Conservation (phyloP, 768 basidiomycete genomes). For the Lenzites betulinus region DNA sequence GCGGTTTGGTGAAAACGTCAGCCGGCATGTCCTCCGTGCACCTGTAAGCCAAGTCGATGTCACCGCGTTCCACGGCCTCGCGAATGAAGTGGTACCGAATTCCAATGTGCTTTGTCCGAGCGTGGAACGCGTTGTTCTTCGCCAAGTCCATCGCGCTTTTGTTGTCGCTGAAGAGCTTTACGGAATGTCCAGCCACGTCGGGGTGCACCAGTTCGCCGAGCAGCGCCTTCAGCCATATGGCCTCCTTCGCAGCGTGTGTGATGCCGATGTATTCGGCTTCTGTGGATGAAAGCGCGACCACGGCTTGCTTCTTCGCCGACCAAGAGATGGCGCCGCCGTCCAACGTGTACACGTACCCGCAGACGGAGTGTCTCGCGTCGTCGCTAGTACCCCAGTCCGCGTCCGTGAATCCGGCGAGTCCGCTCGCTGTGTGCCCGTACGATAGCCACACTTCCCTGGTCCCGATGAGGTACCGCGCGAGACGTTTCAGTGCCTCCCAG, state of each 20-base stretch:
- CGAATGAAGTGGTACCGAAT: neutral
- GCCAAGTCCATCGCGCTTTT: neutral
- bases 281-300: neutral
- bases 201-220: neutral
- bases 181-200: no score
- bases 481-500: slow-evolving; percentile 34
- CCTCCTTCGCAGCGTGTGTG: neutral
- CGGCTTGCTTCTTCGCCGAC: neutral
- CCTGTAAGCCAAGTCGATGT: neutral
- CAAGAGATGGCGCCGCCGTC: neutral
- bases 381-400: neutral
- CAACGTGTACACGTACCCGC: neutral
- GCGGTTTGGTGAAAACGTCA: neutral
- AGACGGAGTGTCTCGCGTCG: neutral
- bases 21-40: neutral
- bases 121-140: neutral
- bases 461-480: slow-evolving; percentile 37
- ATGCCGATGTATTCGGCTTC: neutral
- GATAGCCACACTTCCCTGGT: slow-evolving; percentile 26
- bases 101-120: neutral
- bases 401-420: neutral
- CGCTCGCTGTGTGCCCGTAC: neutral
- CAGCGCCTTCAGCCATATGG: neutral
- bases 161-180: neutral
- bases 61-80: neutral